Base-by-base conservation (phyloP, 2,329 filamentous ascomycete species). In the Aspergillus intermedius region DNA sequence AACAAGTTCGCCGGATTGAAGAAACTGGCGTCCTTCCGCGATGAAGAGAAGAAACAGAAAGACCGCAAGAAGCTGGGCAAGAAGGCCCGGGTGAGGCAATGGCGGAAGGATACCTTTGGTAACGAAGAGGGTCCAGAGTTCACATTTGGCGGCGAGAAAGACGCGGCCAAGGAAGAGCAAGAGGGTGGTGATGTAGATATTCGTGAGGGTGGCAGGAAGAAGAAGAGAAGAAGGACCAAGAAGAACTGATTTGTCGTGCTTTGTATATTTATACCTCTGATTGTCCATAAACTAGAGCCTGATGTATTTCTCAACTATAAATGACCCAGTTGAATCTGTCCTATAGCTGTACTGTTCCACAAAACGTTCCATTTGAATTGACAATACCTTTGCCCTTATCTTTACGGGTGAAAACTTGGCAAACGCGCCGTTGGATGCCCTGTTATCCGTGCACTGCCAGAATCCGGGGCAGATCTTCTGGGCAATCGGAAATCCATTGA, bases 1-100 rank as follows among this genome's bases (percentile, higher is more conserved):
- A 98, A 98, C 69, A 79, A 91, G 56, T 98, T 86, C 63, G 91
- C 86, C 4, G 91, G 93, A 5, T 75, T 98, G 62, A 98, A 98
- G 79, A 97, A 96, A 74, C 80, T 96, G 51, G 91, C 91, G 4
- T 78, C 87, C 4, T 98, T 93, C 75, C 81, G 93, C 49, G 91
- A 96, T 65, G 75, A 78, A 3, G 87, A 91, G 60, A 93, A 94
- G 79, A 97, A 97, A 77, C 78, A 80, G 57, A 87, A 85, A 61
- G 93, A 98, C 64, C 83, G 84, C 73, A 95, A 95, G 77, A 80
- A 81, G 60, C 77, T 97, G 25, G 87, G 88, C 55, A 98, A 97
- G 80, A 97, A 97, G 74, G 88, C 88, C 6, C 79, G 91, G 17
- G 75, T 98, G 52, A 77, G 90, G 63, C 81, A 96, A 72, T 98